These are phyloP conservation scores for Alternaria arbusti DNA, from an alignment of 2,329 filamentous ascomycete species.

Conservation along the genomic window DNA sequence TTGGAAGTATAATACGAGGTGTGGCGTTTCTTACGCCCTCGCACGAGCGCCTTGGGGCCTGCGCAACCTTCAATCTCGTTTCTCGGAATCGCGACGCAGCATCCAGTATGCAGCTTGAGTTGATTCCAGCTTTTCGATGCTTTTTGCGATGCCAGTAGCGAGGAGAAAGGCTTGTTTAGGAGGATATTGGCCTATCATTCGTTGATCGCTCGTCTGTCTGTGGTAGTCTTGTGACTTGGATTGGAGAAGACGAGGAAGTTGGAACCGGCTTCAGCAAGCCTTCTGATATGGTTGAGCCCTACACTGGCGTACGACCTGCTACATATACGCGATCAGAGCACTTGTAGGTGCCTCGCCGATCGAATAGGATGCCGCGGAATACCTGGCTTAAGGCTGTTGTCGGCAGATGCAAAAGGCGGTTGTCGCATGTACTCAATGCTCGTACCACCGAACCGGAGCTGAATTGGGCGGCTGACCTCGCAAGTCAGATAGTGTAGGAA, in stretches of 20 bases:
- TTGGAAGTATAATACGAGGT: not conserved
- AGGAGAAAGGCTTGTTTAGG: not conserved
- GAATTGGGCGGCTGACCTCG: not conserved
- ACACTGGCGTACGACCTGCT: not conserved
- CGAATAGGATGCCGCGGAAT: not conserved
- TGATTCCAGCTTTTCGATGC: not conserved
- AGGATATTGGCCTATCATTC: not conserved
- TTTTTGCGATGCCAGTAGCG: not conserved
- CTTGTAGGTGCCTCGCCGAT: not conserved
- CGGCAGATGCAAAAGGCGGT: not conserved
- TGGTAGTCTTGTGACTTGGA: not conserved
- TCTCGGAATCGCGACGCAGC: not conserved
- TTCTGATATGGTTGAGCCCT: fast-evolving
- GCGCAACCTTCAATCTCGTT: not conserved
- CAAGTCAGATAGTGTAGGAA: not conserved
- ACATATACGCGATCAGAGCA: not conserved
- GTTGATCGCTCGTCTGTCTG: not conserved
- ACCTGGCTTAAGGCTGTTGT: not conserved
- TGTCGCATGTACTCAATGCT: too few relatives aligned
- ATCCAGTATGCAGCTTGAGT: not conserved
- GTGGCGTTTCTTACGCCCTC: not conserved
- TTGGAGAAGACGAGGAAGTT: not conserved
- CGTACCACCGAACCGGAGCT: too few relatives aligned
- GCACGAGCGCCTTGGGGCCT: not conserved
- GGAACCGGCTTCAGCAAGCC: not conserved